Evolutionary conservation across 163 green algal species (phyloP).

Genomic region (Scenedesmus sp.): DNA sequence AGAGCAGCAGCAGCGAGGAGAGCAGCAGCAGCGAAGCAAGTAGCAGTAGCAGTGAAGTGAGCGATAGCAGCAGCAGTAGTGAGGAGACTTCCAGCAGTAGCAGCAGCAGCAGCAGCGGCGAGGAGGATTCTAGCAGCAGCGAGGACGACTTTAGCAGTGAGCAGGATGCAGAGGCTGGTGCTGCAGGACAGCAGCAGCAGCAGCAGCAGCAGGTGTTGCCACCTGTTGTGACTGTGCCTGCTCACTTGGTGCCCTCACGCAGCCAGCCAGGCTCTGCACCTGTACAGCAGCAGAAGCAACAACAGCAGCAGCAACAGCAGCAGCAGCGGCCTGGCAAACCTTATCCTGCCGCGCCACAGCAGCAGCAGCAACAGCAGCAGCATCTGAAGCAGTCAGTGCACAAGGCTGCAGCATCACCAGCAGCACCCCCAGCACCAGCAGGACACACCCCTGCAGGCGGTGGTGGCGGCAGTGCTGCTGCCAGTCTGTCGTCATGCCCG

Average conservation of each 20-base stretch:
- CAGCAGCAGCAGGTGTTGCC: conserved; percentile 22
- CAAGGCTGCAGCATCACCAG: background rate
- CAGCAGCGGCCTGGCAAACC: background rate
- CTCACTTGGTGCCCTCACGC: background rate
- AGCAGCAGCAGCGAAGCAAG: background rate
- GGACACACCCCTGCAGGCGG: background rate
- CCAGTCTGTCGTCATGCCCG: background rate
- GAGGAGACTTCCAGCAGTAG: conserved; percentile 24
- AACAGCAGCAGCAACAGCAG: conserved; percentile 12
- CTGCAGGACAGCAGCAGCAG: conserved; percentile 22
- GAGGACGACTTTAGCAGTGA: conserved; percentile 8
- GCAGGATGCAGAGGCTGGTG: background rate
- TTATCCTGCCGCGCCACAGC: background rate
- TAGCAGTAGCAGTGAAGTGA: background rate
- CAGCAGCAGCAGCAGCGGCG: conserved; percentile 31
- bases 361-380: conserved; percentile 32
- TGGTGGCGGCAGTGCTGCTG: background rate
- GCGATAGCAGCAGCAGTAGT: conserved; percentile 14
- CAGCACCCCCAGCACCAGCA: background rate
- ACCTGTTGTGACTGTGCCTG: conserved; percentile 12
- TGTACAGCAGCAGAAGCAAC: background rate
- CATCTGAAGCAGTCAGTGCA: background rate
- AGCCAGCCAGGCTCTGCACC: background rate
- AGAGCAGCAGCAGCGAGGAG: background rate
- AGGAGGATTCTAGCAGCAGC: background rate